These are phyloP conservation scores for Paecilomyces sp. DNA, from an alignment of 2,329 filamentous ascomycete genomes.

Conservation along the genomic window DNA sequence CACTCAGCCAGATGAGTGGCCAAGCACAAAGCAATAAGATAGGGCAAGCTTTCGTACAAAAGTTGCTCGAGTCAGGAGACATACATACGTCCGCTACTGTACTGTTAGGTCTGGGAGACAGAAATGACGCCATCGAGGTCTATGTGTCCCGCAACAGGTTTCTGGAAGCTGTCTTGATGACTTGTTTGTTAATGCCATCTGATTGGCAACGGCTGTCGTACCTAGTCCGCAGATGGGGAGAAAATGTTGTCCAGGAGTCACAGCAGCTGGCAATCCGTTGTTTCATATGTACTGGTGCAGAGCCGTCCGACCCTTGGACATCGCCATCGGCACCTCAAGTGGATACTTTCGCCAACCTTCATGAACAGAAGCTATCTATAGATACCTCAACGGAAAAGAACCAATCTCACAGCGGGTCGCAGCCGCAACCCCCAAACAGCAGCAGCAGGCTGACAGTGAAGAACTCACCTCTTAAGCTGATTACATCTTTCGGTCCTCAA, in stretches of 20 bases:
- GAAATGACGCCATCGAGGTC: constrained; percentile 91
- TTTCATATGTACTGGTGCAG: constrained; percentile 83
- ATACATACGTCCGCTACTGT: constrained; percentile 89
- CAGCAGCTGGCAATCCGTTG: constrained; percentile 86
- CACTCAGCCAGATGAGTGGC: constrained; percentile 78
- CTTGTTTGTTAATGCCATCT: constrained; percentile 70
- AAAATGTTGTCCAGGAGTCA: constrained; percentile 77
- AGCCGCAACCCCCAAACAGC: constrained; percentile 43
- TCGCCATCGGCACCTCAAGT: constrained; percentile 69
- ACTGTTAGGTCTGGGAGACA: constrained; percentile 83
- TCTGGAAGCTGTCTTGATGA: constrained; percentile 87
- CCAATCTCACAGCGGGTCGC: constrained; percentile 14
- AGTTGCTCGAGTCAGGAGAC: constrained; percentile 81
- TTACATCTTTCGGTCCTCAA: constrained; percentile 69
- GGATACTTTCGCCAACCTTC: constrained; percentile 33
- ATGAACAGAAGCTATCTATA: constrained; percentile 24
- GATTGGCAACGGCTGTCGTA: constrained; percentile 90
- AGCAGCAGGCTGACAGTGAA: constrained; percentile 58
- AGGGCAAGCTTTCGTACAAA: constrained; percentile 82
- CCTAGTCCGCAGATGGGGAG: constrained; percentile 90
- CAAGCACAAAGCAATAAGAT: constrained; percentile 79
- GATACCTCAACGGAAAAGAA: constrained; percentile 38
- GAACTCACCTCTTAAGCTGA: constrained; percentile 78
- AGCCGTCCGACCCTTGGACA: constrained; percentile 79
- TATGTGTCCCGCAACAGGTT: constrained; percentile 87